Base-by-base conservation (phyloP, 345 rosid genomes). In the Microcos paniculata region DNA sequence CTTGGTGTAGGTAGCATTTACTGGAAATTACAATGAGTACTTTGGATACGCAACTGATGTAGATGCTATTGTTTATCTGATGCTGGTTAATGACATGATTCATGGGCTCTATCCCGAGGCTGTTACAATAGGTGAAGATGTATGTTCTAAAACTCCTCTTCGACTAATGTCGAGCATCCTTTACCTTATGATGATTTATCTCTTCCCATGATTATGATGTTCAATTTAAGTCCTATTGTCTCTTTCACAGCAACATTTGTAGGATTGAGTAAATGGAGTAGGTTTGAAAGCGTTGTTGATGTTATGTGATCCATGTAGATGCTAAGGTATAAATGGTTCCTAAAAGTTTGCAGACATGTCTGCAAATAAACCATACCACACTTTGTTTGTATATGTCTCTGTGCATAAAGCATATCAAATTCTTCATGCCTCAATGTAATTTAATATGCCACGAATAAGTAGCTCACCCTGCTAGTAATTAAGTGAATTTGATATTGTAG, bases 51-150 rank as follows among this genome's bases (percentile, higher is more conserved):
- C 93, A 55, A 95, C 99, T 73, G 99, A 95, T 77, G 88, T 95
- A 65, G 98, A 93, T 80, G 97, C 98, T 76, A 90, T 91, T 81
- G 86, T 90, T 67, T 95, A 91, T 78, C 87, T 95, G 82, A 93
- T 95, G 99, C 88, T 95, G 84, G 98, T 90, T 70, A 95, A 95
- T 78, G 98, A 93, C 80, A 46, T 95, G 88, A 93, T 95, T 81
- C 99, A 89, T 74, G 98, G 93, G 67, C 91, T 95, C 75, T 95
- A 86, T 85, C 99, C 99, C 18, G 94, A 91, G 73, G 99, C 97
- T 78, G 83, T 91, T 77, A 78, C 88, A 72, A 81, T 95, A 52
- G 99, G 99, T 61, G 99, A 95, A 91, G 99, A 95, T 93, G 98
- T 91, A 58, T 57, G 71, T 59, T 49, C 56, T 52, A n/a, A 14